Base-by-base conservation (phyloP, 305 asterid species). In the Solanum hybrid region DNA sequence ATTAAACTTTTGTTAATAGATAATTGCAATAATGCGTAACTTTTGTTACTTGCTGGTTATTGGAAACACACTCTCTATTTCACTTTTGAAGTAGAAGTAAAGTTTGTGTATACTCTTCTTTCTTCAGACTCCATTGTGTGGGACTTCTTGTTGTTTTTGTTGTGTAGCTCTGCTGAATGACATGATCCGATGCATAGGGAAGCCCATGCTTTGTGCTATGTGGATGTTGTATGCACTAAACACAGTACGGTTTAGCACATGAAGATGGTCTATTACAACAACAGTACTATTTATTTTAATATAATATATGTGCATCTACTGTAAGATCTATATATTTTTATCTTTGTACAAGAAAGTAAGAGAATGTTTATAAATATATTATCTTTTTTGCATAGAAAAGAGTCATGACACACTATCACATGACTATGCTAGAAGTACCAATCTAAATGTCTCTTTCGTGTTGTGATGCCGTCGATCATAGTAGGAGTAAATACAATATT, bases 1-100 rank as follows among this genome's bases (percentile, higher is more conserved):
- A 79, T 89, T 89, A 89, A 89, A 89, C 90, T 35, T 89, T 71
- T 89, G 80, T 89, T 61, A 79, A 89, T 89, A 35, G 29, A 89
- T 89, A 89, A 89, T 22, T 24, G 90, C 87, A 67, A n/a, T 78
- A 77, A 16, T 39, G 77, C 39, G 82, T 1, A 29, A 31, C 71
- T 46, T 76, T 36, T 76, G 83, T 34, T 20, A 6, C 16, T 77
- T 34, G 83, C 14, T 75, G 9, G 18, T 24, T 69, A 64, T 64
- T 3, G 6, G 3, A 69, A 69, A 11, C 76, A 61, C 11, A 0
- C 71, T 61, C 71, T 61, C 26, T 20, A 8, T 61, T 20, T 8
- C 26, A 61, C 26, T 61, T 61, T 61, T 61, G 11, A 61, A 20
- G 26, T 20, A 61, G 5, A 20, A 61, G 71, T 7, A 57, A 57